Conservation (phyloP, 139 green algal genomes). For the Chlamydomonas urium region DNA sequence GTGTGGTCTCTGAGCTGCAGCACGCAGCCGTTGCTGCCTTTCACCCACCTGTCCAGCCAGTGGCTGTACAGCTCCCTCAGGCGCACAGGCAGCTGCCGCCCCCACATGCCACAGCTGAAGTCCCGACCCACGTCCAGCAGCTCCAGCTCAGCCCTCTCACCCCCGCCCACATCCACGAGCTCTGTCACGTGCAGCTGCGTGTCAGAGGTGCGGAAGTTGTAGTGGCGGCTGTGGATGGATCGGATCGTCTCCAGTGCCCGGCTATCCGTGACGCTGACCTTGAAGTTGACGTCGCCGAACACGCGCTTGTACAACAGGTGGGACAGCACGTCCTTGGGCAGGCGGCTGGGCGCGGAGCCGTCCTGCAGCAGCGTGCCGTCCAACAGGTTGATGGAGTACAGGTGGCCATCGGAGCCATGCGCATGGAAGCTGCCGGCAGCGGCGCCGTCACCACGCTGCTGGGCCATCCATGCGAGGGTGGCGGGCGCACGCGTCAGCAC, state of each 20-base stretch:
- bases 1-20: too few species aligned
- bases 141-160: conserved; percentile 34
- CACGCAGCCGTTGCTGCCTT: too few species aligned
- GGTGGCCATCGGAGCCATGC: conserved; percentile 12
- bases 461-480: neutral
- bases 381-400: conserved; percentile 49
- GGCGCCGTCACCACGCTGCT: neutral
- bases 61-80: conserved; percentile 45
- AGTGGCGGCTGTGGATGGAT: too few species aligned
- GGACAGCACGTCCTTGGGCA: conserved; percentile 29
- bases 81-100: conserved; percentile 27
- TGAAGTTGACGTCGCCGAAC: conserved; percentile 47
- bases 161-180: too few species aligned
- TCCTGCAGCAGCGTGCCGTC: conserved; percentile 37
- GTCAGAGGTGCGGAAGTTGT: too few species aligned
- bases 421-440: conserved; percentile 30
- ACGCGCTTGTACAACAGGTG: conserved; percentile 44
- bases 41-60: conserved; percentile 46
- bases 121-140: conserved; percentile 35
- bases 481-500: conserved; percentile 3
- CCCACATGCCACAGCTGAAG: conserved; percentile 24
- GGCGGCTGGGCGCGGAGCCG: conserved; percentile 13
- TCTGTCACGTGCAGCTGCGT: too few species aligned
- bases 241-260: too few species aligned
- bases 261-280: too few species aligned